Conservation (phyloP, 2,329 filamentous ascomycete genomes). For the Pseudogymnoascus verrucosus region DNA sequence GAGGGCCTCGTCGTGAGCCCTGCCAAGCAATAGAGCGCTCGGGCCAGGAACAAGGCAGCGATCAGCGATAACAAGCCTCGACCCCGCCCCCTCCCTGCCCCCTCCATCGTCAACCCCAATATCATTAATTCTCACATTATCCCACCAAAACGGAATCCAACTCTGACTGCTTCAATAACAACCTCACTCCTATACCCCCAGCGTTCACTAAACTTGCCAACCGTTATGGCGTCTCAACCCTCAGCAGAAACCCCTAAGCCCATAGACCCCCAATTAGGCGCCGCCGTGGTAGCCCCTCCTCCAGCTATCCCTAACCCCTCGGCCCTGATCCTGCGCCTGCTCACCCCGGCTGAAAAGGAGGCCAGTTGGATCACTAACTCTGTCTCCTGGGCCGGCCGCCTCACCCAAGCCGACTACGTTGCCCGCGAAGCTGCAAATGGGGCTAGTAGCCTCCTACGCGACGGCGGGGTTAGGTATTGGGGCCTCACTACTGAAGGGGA, state of each 20-base stretch:
- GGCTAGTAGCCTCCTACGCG: not conserved
- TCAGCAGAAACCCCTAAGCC: not conserved
- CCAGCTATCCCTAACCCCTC: not conserved
- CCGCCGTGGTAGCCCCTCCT: not conserved
- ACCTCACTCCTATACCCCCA: not conserved
- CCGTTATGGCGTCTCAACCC: not conserved
- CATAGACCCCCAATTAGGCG: not conserved
- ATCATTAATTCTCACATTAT: not conserved
- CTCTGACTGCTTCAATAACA: not conserved
- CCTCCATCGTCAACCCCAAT: not conserved
- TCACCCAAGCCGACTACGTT: not conserved
- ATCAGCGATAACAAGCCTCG: constrained; percentile 2
- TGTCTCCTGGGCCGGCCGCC: not conserved
- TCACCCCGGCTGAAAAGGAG: not conserved
- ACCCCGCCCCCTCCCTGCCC: not conserved
- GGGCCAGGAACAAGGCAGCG: not conserved
- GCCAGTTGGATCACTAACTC: not conserved
- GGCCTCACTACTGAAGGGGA: not conserved
- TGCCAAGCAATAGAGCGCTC: not conserved
- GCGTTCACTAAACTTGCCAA: not conserved
- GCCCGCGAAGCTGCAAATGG: not conserved
- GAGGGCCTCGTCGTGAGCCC: not conserved
- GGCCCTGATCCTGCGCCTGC: not conserved
- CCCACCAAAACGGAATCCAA: not conserved
- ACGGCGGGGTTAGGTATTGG: not conserved